Percentiles rank a stretch among this genome's conserved stretches.
These are phyloP conservation scores for Hypoxylon sp. DNA, from an alignment of 2,329 filamentous ascomycete species.

Conservation along the genomic window DNA sequence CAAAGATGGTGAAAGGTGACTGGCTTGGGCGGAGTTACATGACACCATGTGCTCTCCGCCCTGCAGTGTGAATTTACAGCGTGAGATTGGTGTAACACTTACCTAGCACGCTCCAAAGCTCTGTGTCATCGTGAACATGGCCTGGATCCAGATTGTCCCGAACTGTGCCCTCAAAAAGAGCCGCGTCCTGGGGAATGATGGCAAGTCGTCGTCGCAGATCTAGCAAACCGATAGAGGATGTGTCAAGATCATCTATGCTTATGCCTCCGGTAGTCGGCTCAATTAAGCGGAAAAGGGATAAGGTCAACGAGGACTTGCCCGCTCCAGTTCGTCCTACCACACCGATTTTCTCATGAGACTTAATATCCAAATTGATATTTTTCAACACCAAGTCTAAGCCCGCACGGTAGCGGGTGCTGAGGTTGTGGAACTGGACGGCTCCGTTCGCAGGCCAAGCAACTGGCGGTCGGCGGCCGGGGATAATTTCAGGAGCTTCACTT, in stretches of 20 bases:
- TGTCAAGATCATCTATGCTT: slow-evolving; percentile 88
- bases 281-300: slow-evolving; percentile 95
- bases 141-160: slow-evolving; percentile 96
- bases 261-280: slow-evolving; percentile 85
- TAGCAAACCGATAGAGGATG: slow-evolving; percentile 86
- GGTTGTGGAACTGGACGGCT: slow-evolving; percentile 89
- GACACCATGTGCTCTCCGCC: slow-evolving; percentile 38
- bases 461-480: slow-evolving; percentile 84
- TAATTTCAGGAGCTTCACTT: slow-evolving; percentile 93
- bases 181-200: slow-evolving; percentile 97
- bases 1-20: slow-evolving; percentile 34
- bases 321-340: slow-evolving; percentile 96
- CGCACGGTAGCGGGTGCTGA: slow-evolving; percentile 90
- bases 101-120: slow-evolving; percentile 95
- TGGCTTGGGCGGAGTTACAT: slow-evolving; percentile 31
- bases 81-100: slow-evolving; percentile 53
- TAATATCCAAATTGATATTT: slow-evolving; percentile 90
- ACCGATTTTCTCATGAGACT: slow-evolving; percentile 96
- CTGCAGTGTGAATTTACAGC: slow-evolving; percentile 32
- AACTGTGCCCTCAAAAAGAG: slow-evolving; percentile 91
- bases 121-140: slow-evolving; percentile 94
- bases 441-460: slow-evolving; percentile 93
- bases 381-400: slow-evolving; percentile 92
- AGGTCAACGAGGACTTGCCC: slow-evolving; percentile 92
- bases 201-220: slow-evolving; percentile 89